Conservation (phyloP, 768 basidiomycete species). For the Leucogyrophana mollusca region DNA sequence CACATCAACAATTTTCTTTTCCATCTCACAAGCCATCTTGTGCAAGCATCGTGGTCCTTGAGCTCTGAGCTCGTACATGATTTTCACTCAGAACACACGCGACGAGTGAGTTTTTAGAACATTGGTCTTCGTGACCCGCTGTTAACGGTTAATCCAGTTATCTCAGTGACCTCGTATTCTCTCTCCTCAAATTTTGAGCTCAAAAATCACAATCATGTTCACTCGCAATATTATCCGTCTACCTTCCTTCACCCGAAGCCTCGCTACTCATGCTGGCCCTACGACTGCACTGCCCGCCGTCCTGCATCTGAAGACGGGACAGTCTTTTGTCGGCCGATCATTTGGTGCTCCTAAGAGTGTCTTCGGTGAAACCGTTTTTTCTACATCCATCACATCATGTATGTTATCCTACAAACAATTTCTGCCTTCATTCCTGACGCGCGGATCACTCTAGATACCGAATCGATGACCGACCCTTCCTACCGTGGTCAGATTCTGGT, state of each 20-base stretch:
- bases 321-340: slow-evolving; percentile 85
- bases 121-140: not conserved
- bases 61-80: slow-evolving; percentile 55
- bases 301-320: slow-evolving; percentile 90
- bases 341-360: slow-evolving; percentile 88
- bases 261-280: slow-evolving; percentile 65
- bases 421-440: slow-evolving; percentile 6
- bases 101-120: slow-evolving; percentile 65
- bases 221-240: slow-evolving; percentile 50
- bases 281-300: slow-evolving; percentile 63
- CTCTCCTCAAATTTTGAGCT: slow-evolving; percentile 46
- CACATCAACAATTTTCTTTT: not conserved
- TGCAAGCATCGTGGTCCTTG: slow-evolving; percentile 6
- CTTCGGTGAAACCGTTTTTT: slow-evolving; percentile 98
- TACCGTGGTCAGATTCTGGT: slow-evolving; percentile 98
- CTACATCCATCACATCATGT: slow-evolving; percentile 98
- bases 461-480: slow-evolving; percentile 99
- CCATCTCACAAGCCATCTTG: not conserved
- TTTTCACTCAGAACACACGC: slow-evolving; percentile 82
- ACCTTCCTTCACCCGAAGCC: slow-evolving; percentile 51
- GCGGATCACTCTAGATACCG: slow-evolving; percentile 73
- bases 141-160: slow-evolving; percentile 50
- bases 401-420: slow-evolving; percentile 27
- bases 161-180: slow-evolving; percentile 89
- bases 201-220: slow-evolving; percentile 51